Evolutionary conservation across 2,329 filamentous ascomycete species (phyloP).

Genomic region (Pestalotiopsis fici): DNA sequence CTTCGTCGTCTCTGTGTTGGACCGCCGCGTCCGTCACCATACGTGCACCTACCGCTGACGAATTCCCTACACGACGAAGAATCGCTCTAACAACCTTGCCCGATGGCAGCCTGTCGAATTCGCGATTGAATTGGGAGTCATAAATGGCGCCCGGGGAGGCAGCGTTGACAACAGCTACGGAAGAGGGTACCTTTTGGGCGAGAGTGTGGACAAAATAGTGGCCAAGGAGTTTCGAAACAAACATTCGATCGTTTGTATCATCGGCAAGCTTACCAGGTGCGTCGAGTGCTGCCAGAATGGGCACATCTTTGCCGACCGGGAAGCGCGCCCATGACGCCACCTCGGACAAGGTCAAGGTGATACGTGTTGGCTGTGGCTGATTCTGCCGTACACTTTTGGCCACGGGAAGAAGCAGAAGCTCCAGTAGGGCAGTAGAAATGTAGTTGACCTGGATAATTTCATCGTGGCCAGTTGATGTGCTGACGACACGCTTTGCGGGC

Average conservation of each 20-base stretch:
- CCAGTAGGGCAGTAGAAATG: not conserved
- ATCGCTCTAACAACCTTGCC: conserved; percentile 8
- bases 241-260: conserved; percentile 17
- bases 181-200: conserved; percentile 21
- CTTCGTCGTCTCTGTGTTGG: conserved; percentile 12
- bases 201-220: conserved; percentile 34
- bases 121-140: conserved; percentile 15
- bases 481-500: conserved; percentile 10
- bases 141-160: conserved; percentile 17
- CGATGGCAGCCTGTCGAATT: conserved; percentile 9
- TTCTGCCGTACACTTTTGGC: not conserved
- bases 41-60: conserved; percentile 15
- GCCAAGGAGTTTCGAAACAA: conserved; percentile 29
- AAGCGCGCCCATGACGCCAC: not conserved
- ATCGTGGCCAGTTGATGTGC: not conserved
- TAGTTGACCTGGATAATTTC: conserved; percentile 2
- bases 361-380: conserved; percentile 1
- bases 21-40: conserved; percentile 16
- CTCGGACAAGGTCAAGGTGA: conserved; percentile 14
- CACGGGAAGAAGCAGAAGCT: not conserved
- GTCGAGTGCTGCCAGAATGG: conserved; percentile 17
- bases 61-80: conserved; percentile 9
- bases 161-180: conserved; percentile 19
- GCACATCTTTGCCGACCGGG: not conserved
- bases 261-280: conserved; percentile 6